Base-by-base conservation (phyloP, 2,329 filamentous ascomycete species). In the Diaporthe eres region DNA sequence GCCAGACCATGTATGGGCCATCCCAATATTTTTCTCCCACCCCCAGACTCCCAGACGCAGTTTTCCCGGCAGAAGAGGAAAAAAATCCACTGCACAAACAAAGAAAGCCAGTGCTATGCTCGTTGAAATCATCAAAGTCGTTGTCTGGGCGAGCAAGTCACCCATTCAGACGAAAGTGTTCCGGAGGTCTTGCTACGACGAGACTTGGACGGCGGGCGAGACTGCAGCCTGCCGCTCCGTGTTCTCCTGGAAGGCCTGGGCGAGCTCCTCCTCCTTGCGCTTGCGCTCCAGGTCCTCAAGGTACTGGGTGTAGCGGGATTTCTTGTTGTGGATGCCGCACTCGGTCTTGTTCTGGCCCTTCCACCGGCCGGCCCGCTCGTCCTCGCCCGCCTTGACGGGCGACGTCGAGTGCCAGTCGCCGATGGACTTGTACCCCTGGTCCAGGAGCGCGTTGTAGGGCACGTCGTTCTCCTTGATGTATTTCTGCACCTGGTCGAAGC, bases 321-420 rank as follows among this genome's bases (percentile, higher is more conserved):
- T 93, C 86, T 97, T 97, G 89, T 98, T 98, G 91, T 99, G 97
- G 82, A 99, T 98, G 65, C 97, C 97, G 85, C 97, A 99, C 88
- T 99, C 97, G 22, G 95, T 97, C 93, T 99, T 99, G 81, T 90
- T 87, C 85, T 95, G 94, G 77, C 97, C 97, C 90, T 98, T 98
- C 97, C 97, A 99, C 80, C 97, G 93, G 75, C 97, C 97, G 12
- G 97, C 94, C 71, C 97, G 93, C 91, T 99, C 97, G 81, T 98
- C 97, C 86, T 99, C 97, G 79, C 94, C 94, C 76, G 96, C 95
- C 78, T 90, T 92, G 77, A 98, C 95, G 17, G 97, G 96, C 80
- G 92, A 93, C 5, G 97, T 99, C 70, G 95, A 98, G 89, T 99
- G 97, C 95, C 96, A 98, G 88, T 99, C 97, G 77, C 97, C 97